Evolutionary conservation across 805 yeast genomes (phyloP), one percentile per base, ranked within the genome.

Genomic region (Candida boleticola): DNA sequence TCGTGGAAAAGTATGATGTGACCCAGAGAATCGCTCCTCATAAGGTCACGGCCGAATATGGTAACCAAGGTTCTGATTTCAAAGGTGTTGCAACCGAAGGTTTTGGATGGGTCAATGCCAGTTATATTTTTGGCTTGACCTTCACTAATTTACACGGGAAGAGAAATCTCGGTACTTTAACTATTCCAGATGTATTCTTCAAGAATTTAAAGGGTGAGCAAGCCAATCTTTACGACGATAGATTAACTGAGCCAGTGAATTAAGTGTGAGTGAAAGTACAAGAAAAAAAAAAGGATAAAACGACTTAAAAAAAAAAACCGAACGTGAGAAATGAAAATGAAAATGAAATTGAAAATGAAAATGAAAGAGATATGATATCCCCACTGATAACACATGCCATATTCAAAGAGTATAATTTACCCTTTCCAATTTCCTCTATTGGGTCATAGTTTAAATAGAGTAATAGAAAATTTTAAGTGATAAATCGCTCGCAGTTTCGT

Each of bases 61-160:
- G 99, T 18, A 92, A 92, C 60, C 98, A 93, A 64, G 99, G 99
- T 7, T 74, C 87, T 1, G 95, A 84, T 47, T 87, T 89, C 58
- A 85, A 85, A 60, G 96, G 96, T 36, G 97, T 86, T 32, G 95
- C 96, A 0, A 83, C 85, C 5, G 97, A 93, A 64, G 99, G 99
- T 1, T 92, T 92, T 63, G 99, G 98, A 1, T 92, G 99, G 99
- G 97, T 92, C 39, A 92, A 92, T 66, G 85, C 98, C 4, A 82
- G 93, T 52, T 89, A 79, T 62, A 54, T 84, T 21, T 60, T 85
- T 46, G 97, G 97, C 0, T 66, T 89, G 46, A 73, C 83, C 18
- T 78, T 77, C 45, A 66, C 86, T 62, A 80, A 80, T 48, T 71
- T 73, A 39, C 82, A 79, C 49, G 89, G 90, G 2, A 73, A 73